Conservation (phyloP, 2,329 filamentous ascomycete genomes). For the Ustulina deusta region DNA sequence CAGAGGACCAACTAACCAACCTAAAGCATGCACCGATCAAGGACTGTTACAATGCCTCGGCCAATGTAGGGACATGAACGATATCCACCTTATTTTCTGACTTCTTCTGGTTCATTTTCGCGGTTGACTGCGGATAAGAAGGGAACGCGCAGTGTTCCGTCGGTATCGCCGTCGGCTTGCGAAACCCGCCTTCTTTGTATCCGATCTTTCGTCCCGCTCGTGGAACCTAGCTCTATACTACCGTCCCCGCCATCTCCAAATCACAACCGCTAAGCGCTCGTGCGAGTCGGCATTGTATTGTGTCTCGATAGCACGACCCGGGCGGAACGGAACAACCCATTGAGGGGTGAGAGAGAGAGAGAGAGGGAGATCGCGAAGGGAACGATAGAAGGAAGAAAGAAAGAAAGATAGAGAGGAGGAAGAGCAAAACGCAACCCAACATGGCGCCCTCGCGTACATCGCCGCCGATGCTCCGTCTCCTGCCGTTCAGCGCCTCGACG, state of each 20-base stretch:
- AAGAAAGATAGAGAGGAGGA: neutral
- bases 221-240: neutral
- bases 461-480: conserved; percentile 51
- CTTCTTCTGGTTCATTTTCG: neutral
- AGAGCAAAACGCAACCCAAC: neutral
- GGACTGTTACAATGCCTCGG: neutral
- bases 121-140: neutral
- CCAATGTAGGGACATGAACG: neutral
- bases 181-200: neutral
- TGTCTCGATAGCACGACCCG: neutral
- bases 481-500: conserved; percentile 71
- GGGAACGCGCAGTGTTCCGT: neutral
- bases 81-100: neutral
- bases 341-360: neutral
- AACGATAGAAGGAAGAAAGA: neutral
- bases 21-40: neutral
- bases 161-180: neutral
- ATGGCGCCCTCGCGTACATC: conserved; percentile 34
- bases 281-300: neutral
- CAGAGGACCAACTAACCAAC: neutral
- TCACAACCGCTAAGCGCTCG: conserved; percentile 1
- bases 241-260: conserved; percentile 14
- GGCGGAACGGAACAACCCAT: neutral
- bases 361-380: neutral
- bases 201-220: neutral